Base-by-base conservation (phyloP, 108 stramenopile species). In the Fragilariopsis cylindrus region DNA sequence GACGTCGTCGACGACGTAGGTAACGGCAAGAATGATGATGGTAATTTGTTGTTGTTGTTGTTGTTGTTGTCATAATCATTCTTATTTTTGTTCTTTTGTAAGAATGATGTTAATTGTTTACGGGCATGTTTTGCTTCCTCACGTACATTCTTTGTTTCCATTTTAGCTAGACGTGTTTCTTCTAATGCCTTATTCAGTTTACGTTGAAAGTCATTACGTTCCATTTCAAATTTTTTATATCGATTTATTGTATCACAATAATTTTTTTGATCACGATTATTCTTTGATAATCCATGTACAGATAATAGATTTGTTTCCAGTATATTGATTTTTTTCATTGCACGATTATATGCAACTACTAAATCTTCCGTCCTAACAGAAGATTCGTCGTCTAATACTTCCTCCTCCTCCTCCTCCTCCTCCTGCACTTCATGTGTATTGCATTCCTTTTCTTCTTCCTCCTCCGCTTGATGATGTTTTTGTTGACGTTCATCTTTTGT, bases 81-180 rank as follows among this genome's bases (percentile, higher is more conserved):
- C 9, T 52, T 13, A 52, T 3, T 13, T 9, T 52, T 13, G 9
- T 18, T 46, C 18, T 68, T 41, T 21, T 68, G 67, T 11, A 47
- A 13, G 0, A 19, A 18, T 7, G 21, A 13, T 40, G 48, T 48
- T 12, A 68, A 40, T 68, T 19, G 48, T 8, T 48, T 47, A 8
- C 67, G 67, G 0, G 40, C 67, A 16, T 50, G 45, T 9, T 68
- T 40, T 2, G 67, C 42, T 40, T 45, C 67, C 15, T 68, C 67
- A 18, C 48, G n/a, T 39, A 50, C 48, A 11, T 30, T 50, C 18
- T 68, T n/a, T 7, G n/a, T 39, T 19, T 68, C 48, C 21, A 30
- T 13, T 7, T 52, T 68, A 3, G 67, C 67, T 39, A 50, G 6
- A 7, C 48, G 67, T 0, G 13, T 68, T 30, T 68, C 67, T 18